phyloP scores from a whole-genome alignment of 2,329 filamentous ascomycete genomes.

The Monosporascus sp. region DNA sequence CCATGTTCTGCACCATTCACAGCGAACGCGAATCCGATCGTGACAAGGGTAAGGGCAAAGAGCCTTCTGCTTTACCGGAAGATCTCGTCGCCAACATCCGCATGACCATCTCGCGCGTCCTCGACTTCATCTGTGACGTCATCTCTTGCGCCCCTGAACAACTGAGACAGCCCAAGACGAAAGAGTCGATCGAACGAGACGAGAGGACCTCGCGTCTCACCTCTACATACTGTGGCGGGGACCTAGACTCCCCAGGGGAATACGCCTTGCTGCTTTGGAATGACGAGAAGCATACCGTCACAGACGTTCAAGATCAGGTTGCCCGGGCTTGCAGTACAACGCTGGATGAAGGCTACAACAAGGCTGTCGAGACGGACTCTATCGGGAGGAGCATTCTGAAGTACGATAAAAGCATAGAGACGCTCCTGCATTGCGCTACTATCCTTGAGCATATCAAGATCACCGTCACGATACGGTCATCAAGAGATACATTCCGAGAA shows the following conservation, averaged over 20 bases:
- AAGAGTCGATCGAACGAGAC: slow-evolving; percentile 73
- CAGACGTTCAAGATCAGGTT: slow-evolving; percentile 85
- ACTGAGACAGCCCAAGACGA: slow-evolving; percentile 77
- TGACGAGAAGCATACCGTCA: slow-evolving; percentile 95
- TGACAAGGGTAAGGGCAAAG: slow-evolving; percentile 57
- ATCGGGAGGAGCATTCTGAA: slow-evolving; percentile 81
- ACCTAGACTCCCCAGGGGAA: slow-evolving; percentile 62
- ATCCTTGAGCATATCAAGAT: slow-evolving; percentile 94
- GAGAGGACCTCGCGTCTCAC: slow-evolving; percentile 73
- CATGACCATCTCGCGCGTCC: slow-evolving; percentile 76
- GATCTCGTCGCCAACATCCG: slow-evolving; percentile 73
- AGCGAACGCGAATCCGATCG: slow-evolving; percentile 52
- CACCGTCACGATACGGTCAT: slow-evolving; percentile 88
- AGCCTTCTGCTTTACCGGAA: slow-evolving; percentile 57
- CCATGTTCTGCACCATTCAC: slow-evolving; percentile 90
- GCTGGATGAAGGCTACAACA: slow-evolving; percentile 60
- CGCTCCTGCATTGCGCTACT: slow-evolving; percentile 71
- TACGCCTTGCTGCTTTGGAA: slow-evolving; percentile 92
- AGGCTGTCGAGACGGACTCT: slow-evolving; percentile 84
- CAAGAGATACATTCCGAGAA: slow-evolving; percentile 91
- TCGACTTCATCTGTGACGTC: slow-evolving; percentile 97
- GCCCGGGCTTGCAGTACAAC: slow-evolving; percentile 78
- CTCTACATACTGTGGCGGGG: slow-evolving; percentile 66
- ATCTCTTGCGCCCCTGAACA: slow-evolving; percentile 98
- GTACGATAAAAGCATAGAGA: slow-evolving; percentile 65